Conservation (phyloP, 2,329 filamentous ascomycete genomes). For the Cladosporium sp. region DNA sequence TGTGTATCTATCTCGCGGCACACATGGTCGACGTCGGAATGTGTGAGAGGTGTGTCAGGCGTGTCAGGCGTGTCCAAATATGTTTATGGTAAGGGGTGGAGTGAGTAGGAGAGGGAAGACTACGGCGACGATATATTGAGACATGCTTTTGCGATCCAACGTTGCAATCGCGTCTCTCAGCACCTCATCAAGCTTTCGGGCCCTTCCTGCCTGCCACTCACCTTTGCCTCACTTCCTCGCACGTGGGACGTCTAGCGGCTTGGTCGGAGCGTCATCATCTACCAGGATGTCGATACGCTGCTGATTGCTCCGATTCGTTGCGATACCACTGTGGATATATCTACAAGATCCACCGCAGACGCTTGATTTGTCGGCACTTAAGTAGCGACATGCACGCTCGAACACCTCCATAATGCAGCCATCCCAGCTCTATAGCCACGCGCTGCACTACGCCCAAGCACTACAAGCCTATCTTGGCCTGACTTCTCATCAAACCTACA, state of each 20-base stretch:
- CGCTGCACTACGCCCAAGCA: background rate
- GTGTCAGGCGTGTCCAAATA: background rate
- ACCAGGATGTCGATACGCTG: background rate
- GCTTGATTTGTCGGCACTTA: too few species aligned
- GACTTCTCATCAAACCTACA: background rate
- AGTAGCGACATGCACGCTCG: too few species aligned
- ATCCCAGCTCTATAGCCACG: background rate
- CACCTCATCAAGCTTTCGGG: conserved; percentile 9
- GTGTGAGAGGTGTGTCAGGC: background rate
- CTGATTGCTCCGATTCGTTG: too few species aligned
- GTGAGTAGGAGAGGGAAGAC: too few species aligned
- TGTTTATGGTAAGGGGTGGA: background rate
- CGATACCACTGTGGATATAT: too few species aligned
- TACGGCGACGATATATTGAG: too few species aligned
- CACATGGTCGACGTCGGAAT: conserved; percentile 1
- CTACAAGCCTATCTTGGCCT: background rate
- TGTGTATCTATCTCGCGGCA: conserved; percentile 8
- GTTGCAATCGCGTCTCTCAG: background rate
- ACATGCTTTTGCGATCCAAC: background rate
- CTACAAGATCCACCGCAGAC: too few species aligned
- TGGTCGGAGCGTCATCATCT: conserved; percentile 5
- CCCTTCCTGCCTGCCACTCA: conserved; percentile 2
- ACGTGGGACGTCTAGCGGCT: conserved; percentile 1
- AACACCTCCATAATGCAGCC: conserved; percentile 6
- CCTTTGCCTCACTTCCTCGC: background rate